A percentile compares a stretch with the other conserved stretches of the same genome.
Conservation (phyloP, 2,329 filamentous ascomycete species). For the Claviceps citrina region DNA sequence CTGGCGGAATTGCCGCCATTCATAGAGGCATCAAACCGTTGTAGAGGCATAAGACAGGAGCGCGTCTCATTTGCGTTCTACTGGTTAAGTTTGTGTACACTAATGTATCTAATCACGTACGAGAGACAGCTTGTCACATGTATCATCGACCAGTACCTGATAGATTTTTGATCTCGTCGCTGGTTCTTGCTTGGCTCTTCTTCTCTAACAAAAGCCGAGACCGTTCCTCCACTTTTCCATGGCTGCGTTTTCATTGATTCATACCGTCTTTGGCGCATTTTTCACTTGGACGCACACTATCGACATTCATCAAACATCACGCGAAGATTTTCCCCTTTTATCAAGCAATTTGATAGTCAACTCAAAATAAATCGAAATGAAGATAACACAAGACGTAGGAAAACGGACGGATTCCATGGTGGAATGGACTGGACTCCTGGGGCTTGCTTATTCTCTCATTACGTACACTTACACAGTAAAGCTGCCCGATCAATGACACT, state of each 20-base stretch:
- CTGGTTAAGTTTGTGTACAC: too few species aligned
- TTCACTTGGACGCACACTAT: neutral
- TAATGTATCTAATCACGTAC: neutral
- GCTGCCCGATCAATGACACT: conserved; percentile 4
- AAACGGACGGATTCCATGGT: conserved; percentile 14
- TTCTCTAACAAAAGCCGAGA: neutral
- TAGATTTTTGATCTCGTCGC: neutral
- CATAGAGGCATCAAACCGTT: conserved; percentile 87
- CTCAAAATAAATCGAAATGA: conserved; percentile 19
- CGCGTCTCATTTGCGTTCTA: too few species aligned
- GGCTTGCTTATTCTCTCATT: conserved; percentile 21
- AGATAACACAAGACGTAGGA: conserved; percentile 5
- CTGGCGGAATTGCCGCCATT: conserved; percentile 82
- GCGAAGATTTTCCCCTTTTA: too few species aligned
- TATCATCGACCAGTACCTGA: conserved; percentile 9
- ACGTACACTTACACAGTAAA: conserved; percentile 20
- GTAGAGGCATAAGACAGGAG: conserved; percentile 7
- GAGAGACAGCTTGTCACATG: conserved; percentile 6
- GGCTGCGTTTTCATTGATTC: neutral
- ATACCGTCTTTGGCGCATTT: neutral
- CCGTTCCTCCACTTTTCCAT: too few species aligned
- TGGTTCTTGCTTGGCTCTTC: neutral
- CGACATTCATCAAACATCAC: neutral
- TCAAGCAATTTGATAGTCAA: conserved; percentile 9
- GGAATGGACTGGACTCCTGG: conserved; percentile 11